These are phyloP conservation scores for Populus tremula DNA, from an alignment of 345 rosid genomes.

Conservation along the genomic window DNA sequence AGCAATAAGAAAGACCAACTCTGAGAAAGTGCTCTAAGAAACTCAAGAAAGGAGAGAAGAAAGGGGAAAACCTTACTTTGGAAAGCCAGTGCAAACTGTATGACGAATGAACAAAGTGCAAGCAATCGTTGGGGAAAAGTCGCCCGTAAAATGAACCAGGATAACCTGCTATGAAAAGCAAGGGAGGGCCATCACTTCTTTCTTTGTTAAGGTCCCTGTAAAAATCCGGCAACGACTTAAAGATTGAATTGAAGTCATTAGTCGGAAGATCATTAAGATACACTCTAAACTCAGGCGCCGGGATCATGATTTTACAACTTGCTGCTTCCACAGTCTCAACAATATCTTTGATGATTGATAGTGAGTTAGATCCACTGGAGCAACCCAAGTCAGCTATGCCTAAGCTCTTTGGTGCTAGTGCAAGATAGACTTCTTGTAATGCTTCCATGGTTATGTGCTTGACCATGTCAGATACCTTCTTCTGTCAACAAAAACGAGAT, in stretches of 20 bases:
- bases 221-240: slow-evolving; percentile 53
- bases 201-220: slow-evolving; percentile 36
- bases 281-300: slow-evolving; percentile 42
- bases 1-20: no score
- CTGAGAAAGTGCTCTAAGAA: background rate
- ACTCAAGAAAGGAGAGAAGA: background rate
- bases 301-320: slow-evolving; percentile 21
- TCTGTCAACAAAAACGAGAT: slow-evolving; percentile 35
- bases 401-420: slow-evolving; percentile 32
- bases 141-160: slow-evolving; percentile 93
- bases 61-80: slow-evolving; percentile 40
- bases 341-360: slow-evolving; percentile 46
- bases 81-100: slow-evolving; percentile 93
- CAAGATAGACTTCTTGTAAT: slow-evolving; percentile 42
- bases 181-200: slow-evolving; percentile 21
- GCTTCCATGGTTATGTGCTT: slow-evolving; percentile 59
- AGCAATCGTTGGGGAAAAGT: slow-evolving; percentile 54
- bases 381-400: slow-evolving; percentile 59
- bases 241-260: slow-evolving; percentile 63
- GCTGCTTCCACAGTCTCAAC: slow-evolving; percentile 35
- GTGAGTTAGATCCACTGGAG: slow-evolving; percentile 51
- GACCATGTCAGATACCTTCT: slow-evolving; percentile 64
- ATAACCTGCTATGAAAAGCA: slow-evolving; percentile 49
- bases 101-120: slow-evolving; percentile 75
- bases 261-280: slow-evolving; percentile 61